Evolutionary conservation across 2,329 filamentous ascomycete genomes (phyloP), one percentile per base, ranked within the genome.

Genomic region (Alternaria arborescens): DNA sequence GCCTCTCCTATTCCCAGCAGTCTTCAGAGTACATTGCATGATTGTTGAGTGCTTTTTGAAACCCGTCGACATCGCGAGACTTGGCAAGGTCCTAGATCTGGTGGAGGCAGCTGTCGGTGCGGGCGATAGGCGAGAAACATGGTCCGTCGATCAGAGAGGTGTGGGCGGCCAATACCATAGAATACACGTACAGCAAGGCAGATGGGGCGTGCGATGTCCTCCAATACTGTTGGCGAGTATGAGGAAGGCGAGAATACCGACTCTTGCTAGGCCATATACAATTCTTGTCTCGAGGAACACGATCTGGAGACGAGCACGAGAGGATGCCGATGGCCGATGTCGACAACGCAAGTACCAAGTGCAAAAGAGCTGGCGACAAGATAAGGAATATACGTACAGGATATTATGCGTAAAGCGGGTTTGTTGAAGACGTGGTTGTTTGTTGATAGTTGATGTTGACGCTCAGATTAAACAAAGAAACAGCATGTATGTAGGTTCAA

Each of bases 301-400:
- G 16, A 50, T 50, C 8, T 18, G 18, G 20, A 34, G 8, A 20
- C 30, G 20, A 36, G 46, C 46, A 34, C 5, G 22, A 24, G 20
- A 34, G 20, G 32, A n/a, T 32, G 14, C 20, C 32, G 16, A 50
- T 34, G 20, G 46, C 20, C 32, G 30, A 38, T 26, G 20, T 18
- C 14, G 46, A 36, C 5, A 22, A 18, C 20, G 46, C 46, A 52
- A 34, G 36, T 30, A 40, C 44, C 44, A 42, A 20, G 5, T 18
- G 24, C 18, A 55, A 47, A 41, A 30, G 28, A 30, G 28, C 16
- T 18, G 28, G n/a, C 18, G 32, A 44, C 10, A 26, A 8, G 40
- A 52, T 26, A 52, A 44, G 41, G 36, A 57, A 48, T 52, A 51
- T 61, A 61, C 58, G 36, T 61, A 61, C 58, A 54, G 48, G 20